Evolutionary conservation across 2,329 filamentous ascomycete species (phyloP), one percentile per base, ranked within the genome.

Genomic region (Sporothrix brasiliensis): DNA sequence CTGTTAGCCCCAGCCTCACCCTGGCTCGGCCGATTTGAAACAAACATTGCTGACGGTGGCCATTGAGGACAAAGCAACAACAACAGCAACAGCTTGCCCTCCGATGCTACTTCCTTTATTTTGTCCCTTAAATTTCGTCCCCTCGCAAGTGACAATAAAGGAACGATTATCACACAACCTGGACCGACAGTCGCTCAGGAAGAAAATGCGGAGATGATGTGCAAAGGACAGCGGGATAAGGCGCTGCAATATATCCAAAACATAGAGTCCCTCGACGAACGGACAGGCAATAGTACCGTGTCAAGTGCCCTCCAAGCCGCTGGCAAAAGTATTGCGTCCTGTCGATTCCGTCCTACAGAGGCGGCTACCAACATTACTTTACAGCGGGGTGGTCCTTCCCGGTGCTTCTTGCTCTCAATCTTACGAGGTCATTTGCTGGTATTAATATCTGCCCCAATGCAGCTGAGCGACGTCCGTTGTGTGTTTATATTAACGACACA

Each of bases 11-110:
- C 44, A 16, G 21, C 61, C 44, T 49, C 44, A 61, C 34, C 34
- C 60, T n/a, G 27, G 44, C 60, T 47, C 60, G 24, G 60, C 49
- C 60, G 16, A 49, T 39, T 63, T 63, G 60, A 63, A 63, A 63
- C 60, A 49, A 49, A n/a, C 9, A 47, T 63, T 21, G 24, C 47
- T 16, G 16, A 50, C 7, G 41, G 16, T 21, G 11, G 41, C 11
- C 41, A 44, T 14, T 16, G 41, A 44, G 10, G 49, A 50, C 19
- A 50, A n/a, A 19, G 49, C 16, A 21, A 21, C 19, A 44, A 49
- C 39, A 41, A 41, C 39, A 24, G 24, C 39, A 44, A 16, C 41
- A 44, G 14, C 41, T 44, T 16, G 11, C 13, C 13, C 41, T 44
- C 14, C 41, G 41, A 13, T 44, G 14, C 14, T 16, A 14, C 41